phyloP scores from a whole-genome alignment of 306 rosid species.

The Erythrophleum fordii region DNA sequence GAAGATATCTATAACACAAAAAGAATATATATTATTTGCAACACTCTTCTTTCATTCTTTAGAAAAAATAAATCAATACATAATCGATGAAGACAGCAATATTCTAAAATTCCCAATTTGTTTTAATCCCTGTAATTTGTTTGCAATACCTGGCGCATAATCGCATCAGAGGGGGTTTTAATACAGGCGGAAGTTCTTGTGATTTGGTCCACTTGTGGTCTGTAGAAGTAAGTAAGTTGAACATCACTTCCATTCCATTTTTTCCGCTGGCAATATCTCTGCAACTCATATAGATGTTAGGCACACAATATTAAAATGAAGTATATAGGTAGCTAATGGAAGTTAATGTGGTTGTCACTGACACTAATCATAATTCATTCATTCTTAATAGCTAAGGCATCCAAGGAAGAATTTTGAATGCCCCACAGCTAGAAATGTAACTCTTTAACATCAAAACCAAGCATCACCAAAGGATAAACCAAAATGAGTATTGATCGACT shows the following conservation, averaged over 20 bases:
- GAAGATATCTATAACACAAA: conserved; percentile 71
- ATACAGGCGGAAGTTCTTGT: conserved; percentile 54
- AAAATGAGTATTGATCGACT: conserved; percentile 3
- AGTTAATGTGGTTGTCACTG: not conserved
- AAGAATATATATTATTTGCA: conserved; percentile 22
- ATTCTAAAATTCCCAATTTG: conserved; percentile 3
- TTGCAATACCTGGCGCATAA: conserved; percentile 75
- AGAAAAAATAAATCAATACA: not conserved
- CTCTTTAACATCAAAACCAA: conserved; percentile 28
- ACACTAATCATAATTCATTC: conserved; percentile 8
- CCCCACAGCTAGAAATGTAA: not conserved
- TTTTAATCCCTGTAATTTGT: conserved; percentile 31
- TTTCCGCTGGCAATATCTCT: conserved; percentile 68
- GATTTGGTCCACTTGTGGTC: conserved; percentile 75
- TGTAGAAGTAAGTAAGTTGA: conserved; percentile 71
- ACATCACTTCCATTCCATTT: conserved; percentile 77
- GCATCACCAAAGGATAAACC: conserved; percentile 15
- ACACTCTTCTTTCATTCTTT: not conserved
- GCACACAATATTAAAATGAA: conserved; percentile 17
- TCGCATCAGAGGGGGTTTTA: conserved; percentile 71
- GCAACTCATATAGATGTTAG: conserved; percentile 40
- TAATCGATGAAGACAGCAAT: conserved; percentile 23
- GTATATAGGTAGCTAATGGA: conserved; percentile 27
- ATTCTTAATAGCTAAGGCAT: conserved; percentile 13
- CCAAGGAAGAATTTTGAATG: conserved; percentile 30